phyloP scores from a whole-genome alignment of 2,329 filamentous ascomycete species.

The Dothiorella sarmentorum region DNA sequence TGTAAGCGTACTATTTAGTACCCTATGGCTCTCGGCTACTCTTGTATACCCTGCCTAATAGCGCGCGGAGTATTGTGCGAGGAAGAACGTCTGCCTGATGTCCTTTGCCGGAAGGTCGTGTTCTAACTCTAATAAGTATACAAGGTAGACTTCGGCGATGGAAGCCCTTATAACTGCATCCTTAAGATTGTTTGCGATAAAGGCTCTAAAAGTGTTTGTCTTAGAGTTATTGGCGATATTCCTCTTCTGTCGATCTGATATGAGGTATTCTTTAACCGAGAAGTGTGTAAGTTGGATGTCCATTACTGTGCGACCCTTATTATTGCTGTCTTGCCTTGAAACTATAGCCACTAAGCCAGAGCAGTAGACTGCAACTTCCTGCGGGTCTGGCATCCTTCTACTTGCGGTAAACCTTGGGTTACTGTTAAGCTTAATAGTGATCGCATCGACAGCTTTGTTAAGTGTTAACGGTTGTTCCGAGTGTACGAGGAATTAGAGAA shows the following conservation, averaged over 20 bases:
- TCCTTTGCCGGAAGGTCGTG: neutral
- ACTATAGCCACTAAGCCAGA: neutral
- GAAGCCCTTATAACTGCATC: neutral
- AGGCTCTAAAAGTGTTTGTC: neutral
- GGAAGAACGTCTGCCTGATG: neutral
- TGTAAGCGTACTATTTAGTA: neutral
- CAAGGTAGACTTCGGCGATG: neutral
- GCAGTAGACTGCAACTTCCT: neutral
- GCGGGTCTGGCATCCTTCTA: neutral
- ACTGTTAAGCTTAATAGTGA: neutral
- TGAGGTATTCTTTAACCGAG: neutral
- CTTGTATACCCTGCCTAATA: neutral
- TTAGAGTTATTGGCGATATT: neutral
- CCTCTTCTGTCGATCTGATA: neutral
- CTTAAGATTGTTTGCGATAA: neutral
- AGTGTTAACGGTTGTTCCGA: neutral
- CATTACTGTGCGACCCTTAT: neutral
- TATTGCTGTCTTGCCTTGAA: fast-evolving
- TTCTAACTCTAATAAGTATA: neutral
- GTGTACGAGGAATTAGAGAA: slow-evolving; percentile 13
- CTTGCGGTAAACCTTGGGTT: neutral
- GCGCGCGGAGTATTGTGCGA: neutral
- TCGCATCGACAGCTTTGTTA: neutral
- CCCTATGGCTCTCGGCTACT: neutral
- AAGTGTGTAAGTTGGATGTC: neutral